Evolutionary conservation across 352 stramenopile genomes (phyloP), one percentile per base, ranked within the genome.

Genomic region (Aphanomyces astaci): DNA sequence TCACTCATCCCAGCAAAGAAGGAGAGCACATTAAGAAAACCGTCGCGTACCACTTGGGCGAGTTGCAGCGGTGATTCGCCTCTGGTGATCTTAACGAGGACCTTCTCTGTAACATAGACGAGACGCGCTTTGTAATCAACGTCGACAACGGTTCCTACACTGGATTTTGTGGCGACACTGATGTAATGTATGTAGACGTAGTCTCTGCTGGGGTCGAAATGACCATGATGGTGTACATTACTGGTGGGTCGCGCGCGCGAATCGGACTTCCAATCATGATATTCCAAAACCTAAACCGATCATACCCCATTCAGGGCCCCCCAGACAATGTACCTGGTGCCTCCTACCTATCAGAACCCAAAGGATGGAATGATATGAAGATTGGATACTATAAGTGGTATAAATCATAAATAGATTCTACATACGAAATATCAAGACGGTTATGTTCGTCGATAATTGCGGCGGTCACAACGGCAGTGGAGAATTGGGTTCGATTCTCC

Each of bases 261-360:
- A 73, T 77, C n/a, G 56, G 57, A n/a, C n/a, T n/a, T n/a, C 54
- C 64, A 4, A 63, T 70, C 19, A 80, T 73, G 71, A 72, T 78
- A 56, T 78, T 78, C 27, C 72, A 78, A 32, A 79, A 75, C 25
- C 57, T 39, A 0, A 64, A 27, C 1, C 19, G 15, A 15, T 71
- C 7, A 5, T 79, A 77, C 52, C 70, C 70, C 2, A 76, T 76
- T 25, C 28, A 62, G 1, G 62, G 70, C 1, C 45, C 73, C 15
- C 25, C 60, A 11, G 71, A 73, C 31, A 63, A 71, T 22, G 54
- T 66, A 25, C 36, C 22, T 32, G 71, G 67, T 3, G 67, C 67
- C 0, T 75, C 45, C 27, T 79, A 76, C 66, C 36, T 68, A 24
- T 72, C 71, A 15, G 65, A 63, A 0, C 52, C 62, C 4, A 77